A percentile compares a stretch with the other conserved stretches of the same genome.
Evolutionary conservation across 179 eudicot species (phyloP).

Genomic region (Patellifolia procumbens): DNA sequence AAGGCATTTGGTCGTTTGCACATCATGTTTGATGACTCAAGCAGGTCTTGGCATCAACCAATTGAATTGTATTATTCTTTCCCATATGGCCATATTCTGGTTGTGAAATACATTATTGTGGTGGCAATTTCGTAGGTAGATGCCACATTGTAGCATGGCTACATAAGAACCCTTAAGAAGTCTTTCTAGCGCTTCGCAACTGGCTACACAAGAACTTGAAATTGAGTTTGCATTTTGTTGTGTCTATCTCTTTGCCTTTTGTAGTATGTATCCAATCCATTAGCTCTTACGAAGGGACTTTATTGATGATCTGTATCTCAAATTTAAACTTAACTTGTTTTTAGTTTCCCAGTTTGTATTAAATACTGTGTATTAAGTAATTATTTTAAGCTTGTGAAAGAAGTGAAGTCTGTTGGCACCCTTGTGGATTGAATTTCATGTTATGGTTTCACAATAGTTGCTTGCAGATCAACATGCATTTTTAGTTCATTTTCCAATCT

Average conservation of each 20-base stretch:
- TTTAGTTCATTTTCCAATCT: no score
- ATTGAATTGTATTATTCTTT: background rate
- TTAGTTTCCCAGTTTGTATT: no score
- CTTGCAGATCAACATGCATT: background rate
- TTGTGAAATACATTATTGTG: background rate
- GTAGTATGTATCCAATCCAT: background rate
- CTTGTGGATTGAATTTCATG: background rate
- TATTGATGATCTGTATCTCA: background rate
- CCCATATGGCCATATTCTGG: background rate
- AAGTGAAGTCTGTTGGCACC: background rate
- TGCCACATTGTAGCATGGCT: background rate
- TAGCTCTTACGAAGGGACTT: background rate
- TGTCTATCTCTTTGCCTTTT: background rate
- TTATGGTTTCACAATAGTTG: background rate
- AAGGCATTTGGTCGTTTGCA: background rate
- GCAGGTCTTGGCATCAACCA: background rate
- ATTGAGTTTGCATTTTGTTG: background rate
- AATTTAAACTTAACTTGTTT: background rate
- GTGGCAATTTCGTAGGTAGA: background rate
- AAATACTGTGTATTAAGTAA: no score
- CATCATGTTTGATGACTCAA: background rate
- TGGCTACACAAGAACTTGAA: background rate
- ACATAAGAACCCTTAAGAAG: background rate
- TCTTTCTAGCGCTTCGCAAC: background rate
- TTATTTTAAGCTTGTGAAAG: background rate